Conservation (phyloP, 2,329 filamentous ascomycete genomes). For the Colletotrichum ledebouriae region DNA sequence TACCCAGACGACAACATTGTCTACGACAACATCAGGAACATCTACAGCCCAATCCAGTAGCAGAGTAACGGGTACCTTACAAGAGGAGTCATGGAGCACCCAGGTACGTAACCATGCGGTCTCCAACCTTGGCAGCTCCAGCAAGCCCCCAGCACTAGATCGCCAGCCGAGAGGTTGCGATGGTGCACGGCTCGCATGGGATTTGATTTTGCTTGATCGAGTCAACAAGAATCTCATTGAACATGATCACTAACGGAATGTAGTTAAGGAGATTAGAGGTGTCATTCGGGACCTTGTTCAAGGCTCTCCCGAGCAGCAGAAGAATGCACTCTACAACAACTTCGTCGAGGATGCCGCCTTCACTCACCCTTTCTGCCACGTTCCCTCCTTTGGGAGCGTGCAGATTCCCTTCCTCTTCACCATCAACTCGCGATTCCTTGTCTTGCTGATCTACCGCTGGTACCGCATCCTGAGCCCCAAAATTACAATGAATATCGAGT, state of each 20-base stretch:
- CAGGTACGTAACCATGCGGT: conserved; percentile 28
- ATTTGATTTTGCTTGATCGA: too few relatives aligned
- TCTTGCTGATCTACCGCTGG: conserved; percentile 82
- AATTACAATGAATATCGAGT: conserved; percentile 77
- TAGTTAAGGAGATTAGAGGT: conserved; percentile 70
- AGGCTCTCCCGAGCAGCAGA: conserved; percentile 75
- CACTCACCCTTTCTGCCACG: conserved; percentile 82
- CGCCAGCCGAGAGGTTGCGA: neutral
- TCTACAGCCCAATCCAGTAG: neutral
- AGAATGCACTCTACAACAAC: conserved; percentile 75
- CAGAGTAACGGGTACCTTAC: neutral
- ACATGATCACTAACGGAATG: conserved; percentile 20
- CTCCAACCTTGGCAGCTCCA: neutral
- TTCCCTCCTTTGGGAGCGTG: conserved; percentile 65
- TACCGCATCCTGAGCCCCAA: conserved; percentile 86
- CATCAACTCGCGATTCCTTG: conserved; percentile 74
- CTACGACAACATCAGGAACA: neutral
- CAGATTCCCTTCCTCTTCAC: conserved; percentile 55
- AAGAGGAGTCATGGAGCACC: conserved; percentile 33
- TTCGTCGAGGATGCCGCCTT: conserved; percentile 81
- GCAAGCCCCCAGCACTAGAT: conserved; percentile 9
- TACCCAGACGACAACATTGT: neutral
- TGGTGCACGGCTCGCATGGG: neutral
- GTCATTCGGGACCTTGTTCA: conserved; percentile 79
- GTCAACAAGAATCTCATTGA: neutral